phyloP scores from a whole-genome alignment of 768 basidiomycete species.

The Mycena capillaripes region DNA sequence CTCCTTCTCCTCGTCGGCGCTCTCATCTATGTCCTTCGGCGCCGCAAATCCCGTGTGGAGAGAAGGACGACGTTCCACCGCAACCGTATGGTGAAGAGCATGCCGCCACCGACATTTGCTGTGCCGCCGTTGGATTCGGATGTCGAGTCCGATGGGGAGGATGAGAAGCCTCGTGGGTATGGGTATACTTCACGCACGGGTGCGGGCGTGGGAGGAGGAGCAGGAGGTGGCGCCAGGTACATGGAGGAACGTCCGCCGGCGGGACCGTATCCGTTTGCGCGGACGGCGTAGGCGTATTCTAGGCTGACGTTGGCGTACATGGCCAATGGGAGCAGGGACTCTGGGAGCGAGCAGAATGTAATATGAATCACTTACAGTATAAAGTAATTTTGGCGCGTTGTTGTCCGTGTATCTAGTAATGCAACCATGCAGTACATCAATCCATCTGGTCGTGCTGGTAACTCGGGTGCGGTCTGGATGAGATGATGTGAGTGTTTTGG shows the following conservation, averaged over 20 bases:
- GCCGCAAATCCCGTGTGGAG: background rate
- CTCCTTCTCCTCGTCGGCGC: background rate
- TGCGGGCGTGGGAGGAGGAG: background rate
- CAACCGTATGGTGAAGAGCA: constrained; percentile 9
- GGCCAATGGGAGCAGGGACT: no score
- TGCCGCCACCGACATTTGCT: background rate
- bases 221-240: no score
- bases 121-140: background rate
- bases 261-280: constrained; percentile 3
- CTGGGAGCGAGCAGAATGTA: no score
- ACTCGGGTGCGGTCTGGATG: no score
- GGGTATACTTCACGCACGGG: background rate
- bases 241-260: background rate
- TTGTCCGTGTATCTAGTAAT: no score
- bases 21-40: background rate
- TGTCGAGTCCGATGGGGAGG: background rate
- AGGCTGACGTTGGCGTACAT: no score
- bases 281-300: constrained; percentile 3
- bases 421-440: no score
- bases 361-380: no score
- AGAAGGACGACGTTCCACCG: constrained; percentile 19
- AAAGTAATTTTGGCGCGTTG: no score
- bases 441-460: no score
- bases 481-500: no score
- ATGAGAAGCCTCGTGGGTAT: background rate